A percentile compares a stretch with the other conserved stretches of the same genome.
Evolutionary conservation across 2,329 filamentous ascomycete genomes (phyloP).

Genomic region (Calonectria ilicicola): DNA sequence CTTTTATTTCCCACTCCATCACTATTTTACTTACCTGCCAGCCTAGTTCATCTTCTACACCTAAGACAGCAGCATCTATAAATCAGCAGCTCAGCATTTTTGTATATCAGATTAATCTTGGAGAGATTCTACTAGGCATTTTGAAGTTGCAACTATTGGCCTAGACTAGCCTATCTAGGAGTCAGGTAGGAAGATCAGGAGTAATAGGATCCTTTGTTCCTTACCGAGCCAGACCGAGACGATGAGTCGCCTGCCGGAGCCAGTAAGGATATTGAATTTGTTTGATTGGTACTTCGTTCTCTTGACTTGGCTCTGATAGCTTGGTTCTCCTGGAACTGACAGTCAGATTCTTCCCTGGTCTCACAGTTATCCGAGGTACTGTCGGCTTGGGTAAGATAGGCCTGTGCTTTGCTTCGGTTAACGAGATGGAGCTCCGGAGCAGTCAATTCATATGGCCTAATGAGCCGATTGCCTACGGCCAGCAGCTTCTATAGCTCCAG

Average conservation of each 20-base stretch:
- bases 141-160: no score
- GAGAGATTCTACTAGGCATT: no score
- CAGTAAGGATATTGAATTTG: conserved; percentile 62
- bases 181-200: no score
- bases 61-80: no score
- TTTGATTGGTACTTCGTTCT: conserved; percentile 78
- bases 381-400: conserved; percentile 74
- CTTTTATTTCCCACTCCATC: no score
- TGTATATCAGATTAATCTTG: no score
- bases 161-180: no score
- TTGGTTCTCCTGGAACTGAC: conserved; percentile 62
- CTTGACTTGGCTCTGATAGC: conserved; percentile 78
- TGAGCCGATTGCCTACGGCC: conserved; percentile 66
- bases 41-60: no score
- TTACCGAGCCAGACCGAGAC: conserved; percentile 82
- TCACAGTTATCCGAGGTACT: conserved; percentile 69
- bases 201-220: no score
- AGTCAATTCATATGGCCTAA: conserved; percentile 60
- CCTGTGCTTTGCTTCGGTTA: conserved; percentile 68
- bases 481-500: conserved; percentile 74
- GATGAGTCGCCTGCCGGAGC: conserved; percentile 53
- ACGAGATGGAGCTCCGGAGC: conserved; percentile 75
- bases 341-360: conserved; percentile 59
- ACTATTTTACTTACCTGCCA: no score
- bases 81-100: no score